phyloP scores from a whole-genome alignment of 139 green algal genomes.

The Yamagishiella unicocca region DNA sequence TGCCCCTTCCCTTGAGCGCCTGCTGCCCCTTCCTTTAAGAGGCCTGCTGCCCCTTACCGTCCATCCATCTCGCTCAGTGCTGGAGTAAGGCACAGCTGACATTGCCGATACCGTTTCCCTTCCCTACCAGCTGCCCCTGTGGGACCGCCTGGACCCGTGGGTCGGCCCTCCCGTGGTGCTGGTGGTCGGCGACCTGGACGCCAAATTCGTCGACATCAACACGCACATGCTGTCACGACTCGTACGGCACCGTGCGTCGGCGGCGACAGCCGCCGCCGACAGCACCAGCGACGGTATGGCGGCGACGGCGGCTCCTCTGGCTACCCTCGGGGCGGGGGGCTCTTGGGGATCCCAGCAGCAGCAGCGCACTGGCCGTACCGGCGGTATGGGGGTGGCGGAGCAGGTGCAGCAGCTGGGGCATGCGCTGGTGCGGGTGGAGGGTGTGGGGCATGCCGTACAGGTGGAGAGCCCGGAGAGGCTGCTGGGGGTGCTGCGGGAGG shows the following conservation, averaged over 20 bases:
- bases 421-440: constrained; percentile 49
- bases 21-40: too few relatives aligned
- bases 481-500: constrained; percentile 51
- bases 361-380: not conserved
- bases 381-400: not conserved
- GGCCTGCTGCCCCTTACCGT: too few relatives aligned
- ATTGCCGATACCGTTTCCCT: not conserved
- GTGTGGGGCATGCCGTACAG: constrained; percentile 76
- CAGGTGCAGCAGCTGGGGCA: not conserved
- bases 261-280: not conserved
- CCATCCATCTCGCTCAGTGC: too few relatives aligned
- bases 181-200: constrained; percentile 71
- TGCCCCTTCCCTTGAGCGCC: too few relatives aligned
- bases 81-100: not conserved
- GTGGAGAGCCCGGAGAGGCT: constrained; percentile 73
- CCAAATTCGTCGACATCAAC: constrained; percentile 79
- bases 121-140: constrained; percentile 56
- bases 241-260: not conserved
- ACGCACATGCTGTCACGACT: constrained; percentile 49
- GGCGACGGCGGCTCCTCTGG: not conserved
- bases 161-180: constrained; percentile 64
- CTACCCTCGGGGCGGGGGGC: not conserved
- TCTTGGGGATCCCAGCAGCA: not conserved
- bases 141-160: constrained; percentile 45
- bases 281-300: too few relatives aligned